A percentile compares a stretch with the other conserved stretches of the same genome.
These are phyloP conservation scores for Moniliophthora roreri DNA, from an alignment of 1,284 basidiomycete genomes.

Conservation along the genomic window DNA sequence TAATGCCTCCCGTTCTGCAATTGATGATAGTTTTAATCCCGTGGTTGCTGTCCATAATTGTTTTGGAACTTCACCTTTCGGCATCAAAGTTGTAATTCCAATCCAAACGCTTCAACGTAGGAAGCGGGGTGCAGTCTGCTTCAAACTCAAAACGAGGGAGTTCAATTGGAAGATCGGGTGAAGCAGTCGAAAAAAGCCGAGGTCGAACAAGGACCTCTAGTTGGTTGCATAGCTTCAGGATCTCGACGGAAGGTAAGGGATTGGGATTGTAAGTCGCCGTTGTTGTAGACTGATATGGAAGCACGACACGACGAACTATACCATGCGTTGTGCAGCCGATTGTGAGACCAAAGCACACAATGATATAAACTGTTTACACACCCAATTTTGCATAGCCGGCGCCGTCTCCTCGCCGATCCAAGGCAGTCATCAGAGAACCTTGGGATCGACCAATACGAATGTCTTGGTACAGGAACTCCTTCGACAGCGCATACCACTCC, in stretches of 20 bases:
- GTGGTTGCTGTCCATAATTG: no score
- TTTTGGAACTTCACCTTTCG: no score
- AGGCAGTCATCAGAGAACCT: slow-evolving; percentile 28
- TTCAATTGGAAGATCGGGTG: slow-evolving; percentile 16
- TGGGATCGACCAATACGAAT: slow-evolving; percentile 38
- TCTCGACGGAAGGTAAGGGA: slow-evolving; percentile 34
- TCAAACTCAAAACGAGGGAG: slow-evolving; percentile 53
- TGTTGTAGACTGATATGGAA: slow-evolving; percentile 55
- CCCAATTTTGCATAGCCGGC: slow-evolving; percentile 34
- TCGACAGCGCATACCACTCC: slow-evolving; percentile 48
- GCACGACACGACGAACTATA: slow-evolving; percentile 54
- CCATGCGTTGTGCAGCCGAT: slow-evolving; percentile 11
- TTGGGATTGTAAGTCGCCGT: slow-evolving; percentile 32
- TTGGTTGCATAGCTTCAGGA: slow-evolving; percentile 48
- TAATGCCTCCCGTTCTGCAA: slow-evolving; percentile 69
- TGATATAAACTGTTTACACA: slow-evolving; percentile 1
- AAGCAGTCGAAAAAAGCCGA: slow-evolving; percentile 18
- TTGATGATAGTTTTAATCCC: no score
- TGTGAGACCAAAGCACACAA: not conserved
- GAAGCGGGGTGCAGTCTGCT: slow-evolving; percentile 41
- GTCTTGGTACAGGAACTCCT: slow-evolving; percentile 52
- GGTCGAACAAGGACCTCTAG: slow-evolving; percentile 60
- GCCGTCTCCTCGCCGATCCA: slow-evolving; percentile 23
- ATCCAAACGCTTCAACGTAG: slow-evolving; percentile 60
- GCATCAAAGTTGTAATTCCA: slow-evolving; percentile 67